Evolutionary conservation across 2,329 filamentous ascomycete species (phyloP).

Genomic region (Diaporthe humulicola): DNA sequence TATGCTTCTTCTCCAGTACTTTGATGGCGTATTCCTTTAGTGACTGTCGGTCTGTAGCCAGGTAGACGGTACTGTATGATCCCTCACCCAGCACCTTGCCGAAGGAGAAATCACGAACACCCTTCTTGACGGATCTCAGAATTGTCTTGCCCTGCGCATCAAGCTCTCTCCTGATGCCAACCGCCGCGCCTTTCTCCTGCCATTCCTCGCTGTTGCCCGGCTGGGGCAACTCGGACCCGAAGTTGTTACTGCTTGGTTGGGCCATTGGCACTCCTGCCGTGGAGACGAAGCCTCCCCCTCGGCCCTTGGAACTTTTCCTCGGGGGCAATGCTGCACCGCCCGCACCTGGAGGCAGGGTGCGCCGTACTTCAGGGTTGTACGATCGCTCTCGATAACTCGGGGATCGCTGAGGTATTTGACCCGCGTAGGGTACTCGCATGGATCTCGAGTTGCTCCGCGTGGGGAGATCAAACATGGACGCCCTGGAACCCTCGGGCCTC

Average conservation of each 20-base stretch:
- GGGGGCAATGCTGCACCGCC: constrained; percentile 74
- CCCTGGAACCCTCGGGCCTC: constrained; percentile 70
- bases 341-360: constrained; percentile 57
- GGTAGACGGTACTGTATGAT: constrained; percentile 95
- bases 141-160: constrained; percentile 88
- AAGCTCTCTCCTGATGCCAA: constrained; percentile 83
- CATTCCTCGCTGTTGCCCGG: constrained; percentile 85
- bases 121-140: constrained; percentile 91
- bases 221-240: constrained; percentile 56
- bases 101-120: constrained; percentile 96
- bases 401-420: constrained; percentile 75
- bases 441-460: constrained; percentile 74
- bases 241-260: constrained; percentile 44
- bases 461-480: constrained; percentile 67
- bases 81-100: constrained; percentile 92
- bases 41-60: constrained; percentile 93
- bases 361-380: constrained; percentile 71
- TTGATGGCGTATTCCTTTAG: constrained; percentile 98
- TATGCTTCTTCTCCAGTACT: constrained; percentile 97
- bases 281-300: constrained; percentile 68
- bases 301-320: constrained; percentile 81
- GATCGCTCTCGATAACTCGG: constrained; percentile 75
- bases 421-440: constrained; percentile 58
- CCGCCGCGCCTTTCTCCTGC: constrained; percentile 94
- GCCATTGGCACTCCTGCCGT: constrained; percentile 60